Evolutionary conservation across 75 land plant species (phyloP).

Genomic region (Sequoiadendron giganteum): DNA sequence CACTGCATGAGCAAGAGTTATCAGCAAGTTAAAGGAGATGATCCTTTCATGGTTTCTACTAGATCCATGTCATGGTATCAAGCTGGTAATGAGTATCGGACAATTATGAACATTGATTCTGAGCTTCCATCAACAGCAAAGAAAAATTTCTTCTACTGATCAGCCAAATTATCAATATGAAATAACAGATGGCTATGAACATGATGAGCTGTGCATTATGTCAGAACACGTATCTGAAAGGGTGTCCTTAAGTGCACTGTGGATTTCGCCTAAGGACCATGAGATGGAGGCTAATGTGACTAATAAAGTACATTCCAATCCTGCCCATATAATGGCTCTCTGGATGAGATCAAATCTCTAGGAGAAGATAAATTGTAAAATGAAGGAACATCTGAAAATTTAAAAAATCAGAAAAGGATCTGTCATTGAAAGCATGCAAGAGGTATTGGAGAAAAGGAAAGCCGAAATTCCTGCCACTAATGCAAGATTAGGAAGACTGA

Average conservation of each 20-base stretch:
- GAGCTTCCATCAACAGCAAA: conserved; percentile 39
- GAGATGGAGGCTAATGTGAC: conserved; percentile 47
- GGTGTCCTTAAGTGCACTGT: conserved; percentile 29
- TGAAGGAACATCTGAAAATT: conserved; percentile 30
- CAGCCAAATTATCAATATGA: conserved; percentile 6
- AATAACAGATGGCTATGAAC: conserved; percentile 34
- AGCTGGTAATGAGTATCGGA: conserved; percentile 28
- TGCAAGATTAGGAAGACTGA: conserved; percentile 49
- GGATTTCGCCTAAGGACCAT: conserved; percentile 67
- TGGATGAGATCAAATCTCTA: conserved; percentile 17
- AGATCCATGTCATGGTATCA: conserved; percentile 31
- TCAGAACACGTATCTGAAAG: conserved; percentile 52
- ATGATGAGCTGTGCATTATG: conserved; percentile 58
- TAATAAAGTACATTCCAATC: conserved; percentile 1
- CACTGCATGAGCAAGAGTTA: conserved; percentile 14
- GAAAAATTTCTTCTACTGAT: conserved; percentile 11
- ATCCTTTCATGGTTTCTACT: conserved; percentile 60
- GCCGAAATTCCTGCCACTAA: conserved; percentile 40
- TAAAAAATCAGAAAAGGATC: conserved; percentile 55
- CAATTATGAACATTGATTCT: conserved; percentile 47
- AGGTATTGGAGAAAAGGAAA: conserved; percentile 49
- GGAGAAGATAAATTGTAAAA: conserved; percentile 40
- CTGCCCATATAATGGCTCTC: background rate
- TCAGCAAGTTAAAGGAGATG: conserved; percentile 35
- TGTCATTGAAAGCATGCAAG: conserved; percentile 48